Evolutionary conservation across 169 alveolate species (phyloP).

Genomic region (Babesia bigemina): DNA sequence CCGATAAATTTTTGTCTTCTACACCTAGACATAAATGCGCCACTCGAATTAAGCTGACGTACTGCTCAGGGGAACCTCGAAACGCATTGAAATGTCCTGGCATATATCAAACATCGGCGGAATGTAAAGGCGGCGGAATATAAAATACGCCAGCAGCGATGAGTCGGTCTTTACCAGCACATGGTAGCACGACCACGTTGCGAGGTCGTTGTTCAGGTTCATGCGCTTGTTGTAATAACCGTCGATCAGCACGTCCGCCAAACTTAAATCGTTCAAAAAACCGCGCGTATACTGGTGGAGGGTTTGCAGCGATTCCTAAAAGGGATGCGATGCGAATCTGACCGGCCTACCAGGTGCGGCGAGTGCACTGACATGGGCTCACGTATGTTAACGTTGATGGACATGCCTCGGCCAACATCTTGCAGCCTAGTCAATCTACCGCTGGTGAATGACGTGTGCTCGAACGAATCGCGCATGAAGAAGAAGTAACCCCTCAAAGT

Average conservation of each 20-base stretch:
- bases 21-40: neutral
- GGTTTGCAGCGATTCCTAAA: slow-evolving; percentile 23
- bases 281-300: slow-evolving; percentile 47
- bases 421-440: slow-evolving; percentile 22
- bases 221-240: slow-evolving; percentile 57
- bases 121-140: slow-evolving; percentile 52
- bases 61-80: slow-evolving; percentile 25
- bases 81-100: slow-evolving; percentile 53
- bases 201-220: slow-evolving; percentile 64
- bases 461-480: slow-evolving; percentile 40
- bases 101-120: slow-evolving; percentile 66
- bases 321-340: neutral
- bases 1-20: neutral
- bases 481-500: slow-evolving; percentile 49
- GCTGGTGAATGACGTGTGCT: slow-evolving; percentile 53
- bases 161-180: slow-evolving; percentile 29
- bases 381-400: slow-evolving; percentile 30
- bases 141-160: slow-evolving; percentile 32
- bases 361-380: slow-evolving; percentile 32
- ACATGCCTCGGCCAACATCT: slow-evolving; percentile 50
- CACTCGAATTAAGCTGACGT: neutral
- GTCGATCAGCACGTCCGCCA: slow-evolving; percentile 23
- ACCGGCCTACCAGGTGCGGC: slow-evolving; percentile 31
- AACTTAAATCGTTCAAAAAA: slow-evolving; percentile 23
- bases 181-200: slow-evolving; percentile 65